Percentiles rank a stretch among this genome's conserved stretches.
Conservation (phyloP, 129 eudicot genomes). For the Pittosporum tobira region DNA sequence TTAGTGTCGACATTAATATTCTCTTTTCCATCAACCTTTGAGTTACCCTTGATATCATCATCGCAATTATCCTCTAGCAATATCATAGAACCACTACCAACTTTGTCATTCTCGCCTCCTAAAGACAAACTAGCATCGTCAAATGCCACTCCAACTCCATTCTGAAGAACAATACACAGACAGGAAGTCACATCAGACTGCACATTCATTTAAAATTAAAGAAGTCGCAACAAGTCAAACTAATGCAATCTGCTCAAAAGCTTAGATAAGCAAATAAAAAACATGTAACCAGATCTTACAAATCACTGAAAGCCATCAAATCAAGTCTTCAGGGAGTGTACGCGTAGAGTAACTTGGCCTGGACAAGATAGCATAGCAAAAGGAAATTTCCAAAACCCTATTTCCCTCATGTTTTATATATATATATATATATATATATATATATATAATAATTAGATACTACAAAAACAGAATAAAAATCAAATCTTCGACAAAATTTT, state of each 20-base stretch:
- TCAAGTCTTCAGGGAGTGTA: constrained; percentile 57
- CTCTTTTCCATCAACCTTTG: neutral
- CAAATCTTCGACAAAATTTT: neutral
- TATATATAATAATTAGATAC: no score
- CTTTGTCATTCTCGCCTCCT: constrained; percentile 12
- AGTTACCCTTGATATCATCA: neutral
- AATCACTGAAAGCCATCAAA: constrained; percentile 57
- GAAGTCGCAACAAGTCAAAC: neutral
- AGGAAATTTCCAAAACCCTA: constrained; percentile 5
- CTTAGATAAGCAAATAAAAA: neutral
- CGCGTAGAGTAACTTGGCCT: constrained; percentile 53
- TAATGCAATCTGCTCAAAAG: neutral
- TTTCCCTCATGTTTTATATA: neutral
- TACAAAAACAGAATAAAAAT: neutral
- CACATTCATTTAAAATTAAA: neutral
- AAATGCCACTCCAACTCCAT: constrained; percentile 12
- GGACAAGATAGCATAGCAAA: constrained; percentile 24
- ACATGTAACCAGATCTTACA: constrained; percentile 69
- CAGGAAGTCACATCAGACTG: constrained; percentile 3
- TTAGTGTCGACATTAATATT: constrained; percentile 8
- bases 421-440: no score
- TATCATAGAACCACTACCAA: constrained; percentile 1
- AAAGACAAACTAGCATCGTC: constrained; percentile 7
- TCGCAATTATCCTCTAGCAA: neutral
- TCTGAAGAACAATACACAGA: constrained; percentile 28